Conservation (phyloP, 2,329 filamentous ascomycete species). For the Pseudocercospora cruenta region DNA sequence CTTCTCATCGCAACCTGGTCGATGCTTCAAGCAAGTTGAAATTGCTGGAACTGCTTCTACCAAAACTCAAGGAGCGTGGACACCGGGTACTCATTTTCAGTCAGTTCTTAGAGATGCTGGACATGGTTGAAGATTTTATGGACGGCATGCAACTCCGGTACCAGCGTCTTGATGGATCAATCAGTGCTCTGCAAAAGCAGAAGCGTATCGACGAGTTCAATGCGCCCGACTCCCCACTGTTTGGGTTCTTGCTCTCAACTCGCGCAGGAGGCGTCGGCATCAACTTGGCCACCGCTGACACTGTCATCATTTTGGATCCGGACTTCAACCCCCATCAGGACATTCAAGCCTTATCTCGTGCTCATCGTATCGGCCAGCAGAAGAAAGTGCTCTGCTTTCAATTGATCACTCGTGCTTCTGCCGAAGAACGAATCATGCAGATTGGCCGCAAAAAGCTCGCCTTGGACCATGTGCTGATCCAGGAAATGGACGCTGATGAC, state of each 20-base stretch:
- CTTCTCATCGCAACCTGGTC: constrained; percentile 78
- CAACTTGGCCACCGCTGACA: constrained; percentile 94
- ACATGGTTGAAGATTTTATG: constrained; percentile 91
- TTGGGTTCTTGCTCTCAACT: constrained; percentile 91
- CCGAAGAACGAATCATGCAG: constrained; percentile 95
- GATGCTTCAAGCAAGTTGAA: constrained; percentile 90
- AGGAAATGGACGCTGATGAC: constrained; percentile 85
- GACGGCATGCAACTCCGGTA: constrained; percentile 72
- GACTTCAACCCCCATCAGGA: constrained; percentile 99
- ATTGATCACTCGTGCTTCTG: constrained; percentile 83
- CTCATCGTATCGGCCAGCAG: constrained; percentile 94
- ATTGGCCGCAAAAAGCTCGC: constrained; percentile 96
- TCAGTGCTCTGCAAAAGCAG: constrained; percentile 84
- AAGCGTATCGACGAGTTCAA: constrained; percentile 94
- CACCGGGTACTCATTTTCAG: constrained; percentile 95
- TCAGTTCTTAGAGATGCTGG: constrained; percentile 85
- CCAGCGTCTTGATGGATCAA: constrained; percentile 81
- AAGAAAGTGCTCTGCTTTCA: constrained; percentile 96
- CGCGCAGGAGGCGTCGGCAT: constrained; percentile 95
- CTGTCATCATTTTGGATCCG: constrained; percentile 94
- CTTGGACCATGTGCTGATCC: constrained; percentile 90
- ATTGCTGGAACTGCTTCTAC: constrained; percentile 80
- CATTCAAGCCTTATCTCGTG: constrained; percentile 89
- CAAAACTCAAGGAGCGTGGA: constrained; percentile 80
- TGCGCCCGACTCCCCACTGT: constrained; percentile 76